A percentile compares a stretch with the other conserved stretches of the same genome.
phyloP scores from a whole-genome alignment of 2,329 filamentous ascomycete genomes.

The Alternaria viburni region DNA sequence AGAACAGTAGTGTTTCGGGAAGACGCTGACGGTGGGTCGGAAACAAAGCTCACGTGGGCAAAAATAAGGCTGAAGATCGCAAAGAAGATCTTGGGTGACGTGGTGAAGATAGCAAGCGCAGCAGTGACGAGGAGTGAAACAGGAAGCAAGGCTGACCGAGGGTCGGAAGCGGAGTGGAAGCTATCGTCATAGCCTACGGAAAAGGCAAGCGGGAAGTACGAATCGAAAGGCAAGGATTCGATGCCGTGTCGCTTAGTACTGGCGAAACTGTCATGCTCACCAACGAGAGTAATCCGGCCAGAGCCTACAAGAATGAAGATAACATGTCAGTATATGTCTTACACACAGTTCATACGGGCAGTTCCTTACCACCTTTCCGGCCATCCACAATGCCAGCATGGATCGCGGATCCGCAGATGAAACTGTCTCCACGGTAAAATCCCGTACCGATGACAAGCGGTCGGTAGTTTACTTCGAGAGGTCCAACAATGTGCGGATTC shows the following conservation, averaged over 20 bases:
- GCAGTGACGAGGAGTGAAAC: constrained; percentile 78
- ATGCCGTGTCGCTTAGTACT: constrained; percentile 73
- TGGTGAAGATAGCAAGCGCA: constrained; percentile 77
- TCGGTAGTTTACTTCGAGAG: constrained; percentile 64
- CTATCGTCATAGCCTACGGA: constrained; percentile 70
- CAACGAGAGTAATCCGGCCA: constrained; percentile 76
- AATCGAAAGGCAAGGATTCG: constrained; percentile 76
- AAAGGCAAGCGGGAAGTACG: constrained; percentile 86
- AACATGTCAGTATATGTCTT: neutral
- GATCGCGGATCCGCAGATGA: constrained; percentile 84
- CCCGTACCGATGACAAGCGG: constrained; percentile 63
- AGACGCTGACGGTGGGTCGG: constrained; percentile 76
- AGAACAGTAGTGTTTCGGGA: constrained; percentile 55
- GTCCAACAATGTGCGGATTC: constrained; percentile 76
- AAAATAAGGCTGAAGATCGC: constrained; percentile 81
- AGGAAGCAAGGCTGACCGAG: constrained; percentile 78
- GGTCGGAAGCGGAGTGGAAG: constrained; percentile 70
- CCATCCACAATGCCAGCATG: constrained; percentile 78
- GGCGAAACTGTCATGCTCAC: constrained; percentile 67
- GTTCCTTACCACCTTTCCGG: constrained; percentile 68
- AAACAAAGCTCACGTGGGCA: constrained; percentile 85
- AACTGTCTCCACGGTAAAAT: constrained; percentile 88
- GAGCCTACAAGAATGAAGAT: constrained; percentile 40
- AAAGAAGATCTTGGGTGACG: constrained; percentile 79
- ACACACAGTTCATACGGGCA: neutral